phyloP scores from a whole-genome alignment of 1,284 basidiomycete species.

The Fomes fomentarius region DNA sequence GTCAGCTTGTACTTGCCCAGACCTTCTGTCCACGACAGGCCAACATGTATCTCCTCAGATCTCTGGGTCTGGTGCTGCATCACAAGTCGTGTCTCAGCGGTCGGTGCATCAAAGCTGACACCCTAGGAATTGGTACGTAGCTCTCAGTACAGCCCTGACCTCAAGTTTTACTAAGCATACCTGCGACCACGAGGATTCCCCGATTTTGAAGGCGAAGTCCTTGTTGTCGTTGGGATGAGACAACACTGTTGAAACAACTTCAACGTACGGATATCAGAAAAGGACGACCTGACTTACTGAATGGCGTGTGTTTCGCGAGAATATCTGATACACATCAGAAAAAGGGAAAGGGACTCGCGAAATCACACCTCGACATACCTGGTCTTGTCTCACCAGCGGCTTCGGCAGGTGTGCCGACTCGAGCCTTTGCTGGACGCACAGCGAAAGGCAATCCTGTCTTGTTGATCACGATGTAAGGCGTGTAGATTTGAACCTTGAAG shows the following conservation, averaged over 20 bases:
- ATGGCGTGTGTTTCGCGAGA: constrained; percentile 65
- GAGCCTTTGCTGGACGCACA: constrained; percentile 72
- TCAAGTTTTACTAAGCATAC: too few relatives aligned
- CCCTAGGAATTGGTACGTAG: constrained; percentile 54
- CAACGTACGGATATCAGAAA: neutral
- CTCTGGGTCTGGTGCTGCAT: constrained; percentile 71
- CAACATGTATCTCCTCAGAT: constrained; percentile 84
- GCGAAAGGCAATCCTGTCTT: constrained; percentile 90
- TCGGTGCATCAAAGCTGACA: constrained; percentile 90
- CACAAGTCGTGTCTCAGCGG: constrained; percentile 87
- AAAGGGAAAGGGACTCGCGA: too few relatives aligned
- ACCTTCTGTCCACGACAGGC: constrained; percentile 93
- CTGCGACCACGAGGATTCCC: constrained; percentile 93
- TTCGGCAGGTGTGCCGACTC: constrained; percentile 75
- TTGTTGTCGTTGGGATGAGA: constrained; percentile 87
- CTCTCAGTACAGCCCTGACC: too few relatives aligned
- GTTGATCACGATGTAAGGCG: constrained; percentile 92
- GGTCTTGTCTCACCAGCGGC: constrained; percentile 80
- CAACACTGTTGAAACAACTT: constrained; percentile 62
- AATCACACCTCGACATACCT: constrained; percentile 42
- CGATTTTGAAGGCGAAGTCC: constrained; percentile 83
- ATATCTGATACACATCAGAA: constrained; percentile 46
- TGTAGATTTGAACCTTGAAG: constrained; percentile 97
- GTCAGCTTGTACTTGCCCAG: constrained; percentile 96
- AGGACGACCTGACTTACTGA: constrained; percentile 61